Percentiles rank a stretch among this genome's conserved stretches.
These are phyloP conservation scores for Lepidium aucheri DNA, from an alignment of 345 rosid species.

Conservation along the genomic window DNA sequence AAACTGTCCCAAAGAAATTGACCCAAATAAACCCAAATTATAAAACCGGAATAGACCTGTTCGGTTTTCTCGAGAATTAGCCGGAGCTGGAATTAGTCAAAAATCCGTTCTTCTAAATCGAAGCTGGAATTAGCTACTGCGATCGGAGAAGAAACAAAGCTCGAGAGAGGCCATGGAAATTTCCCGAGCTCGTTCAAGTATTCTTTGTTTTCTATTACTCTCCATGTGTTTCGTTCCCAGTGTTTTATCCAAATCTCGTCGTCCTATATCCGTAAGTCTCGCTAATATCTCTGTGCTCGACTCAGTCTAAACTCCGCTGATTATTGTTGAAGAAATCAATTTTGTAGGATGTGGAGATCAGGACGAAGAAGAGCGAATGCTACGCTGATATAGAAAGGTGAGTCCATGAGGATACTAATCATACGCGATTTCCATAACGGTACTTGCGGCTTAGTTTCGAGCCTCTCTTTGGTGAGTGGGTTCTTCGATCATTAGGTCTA, in stretches of 20 bases:
- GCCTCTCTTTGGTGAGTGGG: background rate
- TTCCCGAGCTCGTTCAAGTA: background rate
- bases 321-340: background rate
- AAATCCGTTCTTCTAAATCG: conserved; percentile 10
- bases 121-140: background rate
- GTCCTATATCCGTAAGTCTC: conserved; percentile 41
- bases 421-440: background rate
- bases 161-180: conserved; percentile 13
- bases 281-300: background rate
- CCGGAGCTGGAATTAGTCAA: background rate
- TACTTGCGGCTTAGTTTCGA: background rate
- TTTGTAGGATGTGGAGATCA: conserved; percentile 50
- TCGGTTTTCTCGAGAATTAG: background rate
- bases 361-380: conserved; percentile 57
- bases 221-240: conserved; percentile 9
- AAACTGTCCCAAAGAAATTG: too few relatives aligned
- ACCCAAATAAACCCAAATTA: background rate
- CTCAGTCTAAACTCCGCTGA: background rate
- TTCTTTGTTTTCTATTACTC: conserved; percentile 17
- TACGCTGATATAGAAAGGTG: conserved; percentile 76
- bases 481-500: background rate
- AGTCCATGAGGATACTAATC: background rate
- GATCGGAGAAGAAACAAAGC: conserved; percentile 14
- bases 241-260: conserved; percentile 40
- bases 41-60: background rate